Evolutionary conservation across 2,329 filamentous ascomycete genomes (phyloP).

Genomic region (Tolypocladium endophyticum): DNA sequence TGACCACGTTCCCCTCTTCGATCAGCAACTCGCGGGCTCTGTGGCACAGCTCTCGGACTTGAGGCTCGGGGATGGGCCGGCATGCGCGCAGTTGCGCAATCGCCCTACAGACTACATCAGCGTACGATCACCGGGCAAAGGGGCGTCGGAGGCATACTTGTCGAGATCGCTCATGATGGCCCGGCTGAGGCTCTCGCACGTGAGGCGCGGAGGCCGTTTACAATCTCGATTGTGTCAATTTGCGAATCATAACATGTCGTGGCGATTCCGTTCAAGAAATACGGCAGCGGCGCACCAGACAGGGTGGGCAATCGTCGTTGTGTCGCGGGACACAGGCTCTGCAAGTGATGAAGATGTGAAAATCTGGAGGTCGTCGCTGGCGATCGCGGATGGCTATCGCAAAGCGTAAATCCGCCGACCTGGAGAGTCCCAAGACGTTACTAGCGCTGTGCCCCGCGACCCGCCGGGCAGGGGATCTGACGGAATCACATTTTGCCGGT

Average conservation of each 20-base stretch:
- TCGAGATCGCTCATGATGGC: constrained; percentile 82
- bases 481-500: constrained; percentile 8
- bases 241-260: constrained; percentile 15
- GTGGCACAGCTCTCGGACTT: constrained; percentile 95
- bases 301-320: neutral
- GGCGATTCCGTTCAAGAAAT: neutral
- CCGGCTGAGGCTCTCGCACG: constrained; percentile 7
- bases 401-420: neutral
- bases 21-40: constrained; percentile 93
- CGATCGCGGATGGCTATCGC: neutral
- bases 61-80: constrained; percentile 86
- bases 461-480: neutral
- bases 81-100: constrained; percentile 94
- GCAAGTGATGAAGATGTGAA: neutral
- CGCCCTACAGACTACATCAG: constrained; percentile 45
- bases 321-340: neutral
- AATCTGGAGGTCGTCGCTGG: neutral
- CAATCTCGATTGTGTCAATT: constrained; percentile 4
- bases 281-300: neutral
- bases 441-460: neutral
- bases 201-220: constrained; percentile 11
- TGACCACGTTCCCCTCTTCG: constrained; percentile 95
- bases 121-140: neutral
- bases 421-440: neutral
- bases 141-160: constrained; percentile 46